Base-by-base conservation (phyloP, 2,329 filamentous ascomycete species). In the Exserohilum rostratum region DNA sequence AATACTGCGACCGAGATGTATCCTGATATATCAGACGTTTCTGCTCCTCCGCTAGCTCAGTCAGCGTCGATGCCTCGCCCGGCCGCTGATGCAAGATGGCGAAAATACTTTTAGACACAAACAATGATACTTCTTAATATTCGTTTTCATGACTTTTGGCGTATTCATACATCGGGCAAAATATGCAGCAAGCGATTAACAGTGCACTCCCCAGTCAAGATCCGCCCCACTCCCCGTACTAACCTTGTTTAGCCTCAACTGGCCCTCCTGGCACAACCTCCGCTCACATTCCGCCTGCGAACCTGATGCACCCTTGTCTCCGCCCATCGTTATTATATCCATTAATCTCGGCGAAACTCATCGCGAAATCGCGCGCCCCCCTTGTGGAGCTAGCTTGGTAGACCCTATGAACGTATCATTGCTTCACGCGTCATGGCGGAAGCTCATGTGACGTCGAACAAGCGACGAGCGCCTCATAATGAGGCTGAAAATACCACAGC, bases 31-130 rank as follows among this genome's bases (percentile, higher is more conserved):
- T 12, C 37, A 27, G 46, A 42, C 18, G 35, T 15, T 34, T 5
- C 30, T 34, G 37, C 18, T 17, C 37, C 29, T 12, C 30, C 37
- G 22, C 22, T 7, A 17, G 46, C 37, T 18, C 15, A 30, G n/a
- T 22, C 37, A 17, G n/a, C 2, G 9, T 22, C 42, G 27, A 18
- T 27, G 7, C 9, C 40, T 34, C 37, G 43, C 17, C 12, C 31
- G 25, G 2, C 34, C 3, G 44, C 37, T 17, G 33, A 50, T 38
- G 52, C 58, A 30, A 30, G 50, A 51, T 63, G 58, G 58, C 50
- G 60, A 18, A 63, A 59, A 46, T 63, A 63, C 33, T 63, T 63
- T 42, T 63, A 37, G 54, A 27, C 9, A 13, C 13, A 25, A 13
- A 38, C 25, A 18, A 17, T 25, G 7, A 25, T 25, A 25, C 22